Conservation (phyloP, 2,329 filamentous ascomycete species). For the Acephala macrosclerotiorum region DNA sequence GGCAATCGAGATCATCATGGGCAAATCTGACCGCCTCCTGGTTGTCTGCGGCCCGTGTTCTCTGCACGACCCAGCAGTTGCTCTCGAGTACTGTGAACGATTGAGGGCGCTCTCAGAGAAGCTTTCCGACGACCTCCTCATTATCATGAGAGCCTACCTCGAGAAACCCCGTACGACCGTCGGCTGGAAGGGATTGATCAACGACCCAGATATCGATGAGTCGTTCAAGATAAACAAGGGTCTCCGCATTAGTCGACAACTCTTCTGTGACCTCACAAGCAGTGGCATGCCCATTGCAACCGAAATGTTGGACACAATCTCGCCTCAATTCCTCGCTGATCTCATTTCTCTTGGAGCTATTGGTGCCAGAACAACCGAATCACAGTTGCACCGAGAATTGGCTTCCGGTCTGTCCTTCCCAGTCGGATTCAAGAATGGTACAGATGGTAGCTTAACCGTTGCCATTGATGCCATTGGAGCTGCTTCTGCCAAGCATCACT, state of each 20-base stretch:
- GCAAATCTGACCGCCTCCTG: conserved; percentile 76
- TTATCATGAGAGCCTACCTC: conserved; percentile 98
- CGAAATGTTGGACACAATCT: conserved; percentile 99
- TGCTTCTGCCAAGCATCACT: conserved; percentile 87
- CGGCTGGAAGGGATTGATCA: conserved; percentile 99
- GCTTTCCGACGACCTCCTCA: conserved; percentile 82
- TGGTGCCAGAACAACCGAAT: conserved; percentile 94
- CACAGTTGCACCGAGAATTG: conserved; percentile 93
- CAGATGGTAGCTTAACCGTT: conserved; percentile 88
- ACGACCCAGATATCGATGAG: conserved; percentile 97
- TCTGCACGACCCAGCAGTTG: conserved; percentile 90
- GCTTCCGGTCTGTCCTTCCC: conserved; percentile 96
- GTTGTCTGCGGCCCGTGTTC: conserved; percentile 97
- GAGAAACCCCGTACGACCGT: conserved; percentile 99
- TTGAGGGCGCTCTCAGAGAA: conserved; percentile 80
- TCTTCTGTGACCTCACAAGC: conserved; percentile 89
- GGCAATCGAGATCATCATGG: conserved; percentile 50
- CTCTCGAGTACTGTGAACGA: conserved; percentile 85
- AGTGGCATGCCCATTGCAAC: conserved; percentile 93
- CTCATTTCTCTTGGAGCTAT: conserved; percentile 95
- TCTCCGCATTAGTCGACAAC: conserved; percentile 85
- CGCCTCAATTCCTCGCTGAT: conserved; percentile 95
- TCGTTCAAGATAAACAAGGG: conserved; percentile 99
- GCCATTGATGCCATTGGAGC: conserved; percentile 96
- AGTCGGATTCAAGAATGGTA: conserved; percentile 99